Evolutionary conservation across 805 yeast genomes (phyloP).

Genomic region (Zygosaccharomyces siamensis): DNA sequence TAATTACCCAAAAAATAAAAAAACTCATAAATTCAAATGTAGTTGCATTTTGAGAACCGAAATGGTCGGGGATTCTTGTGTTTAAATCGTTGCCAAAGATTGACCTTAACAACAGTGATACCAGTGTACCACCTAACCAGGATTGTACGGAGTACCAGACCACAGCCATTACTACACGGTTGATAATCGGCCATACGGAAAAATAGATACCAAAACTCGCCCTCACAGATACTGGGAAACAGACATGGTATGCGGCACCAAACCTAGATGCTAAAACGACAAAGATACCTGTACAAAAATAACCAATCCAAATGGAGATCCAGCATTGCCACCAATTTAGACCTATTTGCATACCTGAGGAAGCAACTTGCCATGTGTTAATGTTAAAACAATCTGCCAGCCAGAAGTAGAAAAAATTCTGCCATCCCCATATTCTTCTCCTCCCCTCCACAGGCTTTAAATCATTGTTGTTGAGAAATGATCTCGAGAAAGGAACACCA

Average conservation of each 20-base stretch:
- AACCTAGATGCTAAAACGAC: constrained; percentile 69
- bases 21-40: constrained; percentile 70
- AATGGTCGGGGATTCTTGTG: constrained; percentile 57
- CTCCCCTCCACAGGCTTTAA: constrained; percentile 70
- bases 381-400: constrained; percentile 84
- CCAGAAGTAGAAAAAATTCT: constrained; percentile 77
- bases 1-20: constrained; percentile 75
- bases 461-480: constrained; percentile 70
- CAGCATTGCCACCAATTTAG: constrained; percentile 89
- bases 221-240: constrained; percentile 80
- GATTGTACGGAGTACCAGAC: constrained; percentile 88
- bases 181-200: constrained; percentile 80
- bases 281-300: constrained; percentile 61
- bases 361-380: constrained; percentile 88
- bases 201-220: constrained; percentile 86
- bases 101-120: constrained; percentile 68
- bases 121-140: constrained; percentile 80
- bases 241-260: constrained; percentile 74
- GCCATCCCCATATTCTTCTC: constrained; percentile 84
- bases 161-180: constrained; percentile 81
- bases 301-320: constrained; percentile 86
- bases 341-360: constrained; percentile 75
- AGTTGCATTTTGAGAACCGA: constrained; percentile 56
- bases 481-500: constrained; percentile 50
- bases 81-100: constrained; percentile 67